phyloP scores from a whole-genome alignment of 106 monocot species.

The Platanthera zijinensis region DNA sequence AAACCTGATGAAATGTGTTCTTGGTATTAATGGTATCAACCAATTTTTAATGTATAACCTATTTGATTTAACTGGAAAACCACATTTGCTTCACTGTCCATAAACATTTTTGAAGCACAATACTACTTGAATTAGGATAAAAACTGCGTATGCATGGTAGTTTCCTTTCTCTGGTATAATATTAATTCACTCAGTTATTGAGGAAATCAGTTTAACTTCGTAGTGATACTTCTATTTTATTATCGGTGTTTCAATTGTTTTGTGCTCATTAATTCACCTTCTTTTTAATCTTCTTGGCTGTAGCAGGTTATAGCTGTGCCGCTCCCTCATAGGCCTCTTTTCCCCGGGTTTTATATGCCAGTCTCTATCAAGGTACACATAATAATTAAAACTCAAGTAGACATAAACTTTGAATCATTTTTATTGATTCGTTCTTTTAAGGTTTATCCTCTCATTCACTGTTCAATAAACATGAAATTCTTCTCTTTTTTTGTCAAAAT shows the following conservation, averaged over 20 bases:
- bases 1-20: neutral
- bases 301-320: slow-evolving; percentile 83
- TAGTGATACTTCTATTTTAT: neutral
- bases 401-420: neutral
- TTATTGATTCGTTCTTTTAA: neutral
- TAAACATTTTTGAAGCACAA: neutral
- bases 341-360: slow-evolving; percentile 94
- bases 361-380: slow-evolving; percentile 64
- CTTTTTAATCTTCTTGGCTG: neutral
- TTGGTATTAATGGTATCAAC: neutral
- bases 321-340: slow-evolving; percentile 73
- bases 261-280: neutral
- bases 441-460: neutral
- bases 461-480: neutral
- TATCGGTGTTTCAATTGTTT: neutral
- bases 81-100: neutral
- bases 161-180: neutral
- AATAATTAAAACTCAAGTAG: neutral
- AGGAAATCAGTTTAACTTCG: neutral
- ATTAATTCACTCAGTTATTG: neutral
- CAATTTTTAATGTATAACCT: neutral
- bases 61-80: neutral
- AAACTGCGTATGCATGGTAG: neutral
- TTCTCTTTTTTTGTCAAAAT: neutral
- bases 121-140: neutral